Evolutionary conservation across 305 asterid species (phyloP), one percentile per base, ranked within the genome.

Genomic region (Fraxinus ornus): DNA sequence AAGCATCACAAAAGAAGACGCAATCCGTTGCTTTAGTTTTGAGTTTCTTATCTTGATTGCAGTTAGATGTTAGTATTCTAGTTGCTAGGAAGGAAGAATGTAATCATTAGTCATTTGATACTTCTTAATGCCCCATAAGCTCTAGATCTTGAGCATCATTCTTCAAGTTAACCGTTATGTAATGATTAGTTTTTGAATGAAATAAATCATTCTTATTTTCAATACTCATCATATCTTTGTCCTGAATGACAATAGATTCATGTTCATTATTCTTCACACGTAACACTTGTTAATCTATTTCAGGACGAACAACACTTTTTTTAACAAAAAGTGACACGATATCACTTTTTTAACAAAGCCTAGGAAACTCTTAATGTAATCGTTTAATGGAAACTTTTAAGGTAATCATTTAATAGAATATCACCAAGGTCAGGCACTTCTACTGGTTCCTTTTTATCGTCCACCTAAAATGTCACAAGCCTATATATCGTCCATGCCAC

Each of bases 41-140:
- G 72, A 62, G 72, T 62, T 62, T 62, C 33, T 21, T 62, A 62
- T 81, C 84, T 79, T 80, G 81, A 79, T 26, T 80, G 79, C 77
- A 81, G 89, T 76, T 85, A 82, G 84, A 78, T 72, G 77, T 81
- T 84, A 80, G 79, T 84, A 71, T 76, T 33, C 82, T 87, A 78
- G 78, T 85, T 81, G 87, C 30, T 55, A 80, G 84, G 85, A 79
- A 73, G 86, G 78, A 79, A 22, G 86, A 84, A 77, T 79, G 80
- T 79, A 57, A 33, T 73, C 15, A 55, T 81, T 83, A 87, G 85
- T 78, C 82, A 85, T 78, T 68, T 68, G 71, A 52, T 60, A 37
- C 7, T 68, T 72, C 81, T 86, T 78, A 88, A 83, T 77, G 39
- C 68, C 57, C 66, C 41, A 72, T 83, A 85, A 77, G 39, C 80